Base-by-base conservation (phyloP, 2,329 filamentous ascomycete species). In the Penicillium hesseltinei region DNA sequence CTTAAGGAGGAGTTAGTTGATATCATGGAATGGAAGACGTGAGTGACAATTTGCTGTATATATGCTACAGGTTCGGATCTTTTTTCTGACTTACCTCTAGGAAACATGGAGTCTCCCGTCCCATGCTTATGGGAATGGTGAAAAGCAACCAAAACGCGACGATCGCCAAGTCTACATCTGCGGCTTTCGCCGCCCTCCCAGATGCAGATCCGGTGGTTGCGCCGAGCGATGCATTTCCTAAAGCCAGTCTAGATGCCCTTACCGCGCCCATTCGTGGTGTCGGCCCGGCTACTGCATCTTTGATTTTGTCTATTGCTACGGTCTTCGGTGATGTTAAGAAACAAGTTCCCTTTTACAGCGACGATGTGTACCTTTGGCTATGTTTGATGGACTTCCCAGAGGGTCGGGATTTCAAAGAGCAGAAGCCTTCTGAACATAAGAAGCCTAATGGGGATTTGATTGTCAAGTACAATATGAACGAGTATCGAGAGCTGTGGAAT, bases 11-110 rank as follows among this genome's bases (percentile, higher is more conserved):
- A 77, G 17, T 45, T 77, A 36, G 63, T 74, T 47, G 66, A 61
- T 48, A 60, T 77, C 50, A 75, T 79, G 62, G 73, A 77, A 46
- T 79, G 77, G 77, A 79, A 79, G 61, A 66, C 75, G 77, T 79
- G 63, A 66, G 73, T 70, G 21, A 25, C 36, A 31, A 43, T 27
- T 21, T 50, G 10, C 13, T 17, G 40, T 23, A 44, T 42, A 19
- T 25, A 25, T 33, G 43, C 4, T 31, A 29, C 6, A 13, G 7
- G 7, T 15, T n/a, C 23, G 0, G 8, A 0, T 15, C 27, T 43
- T 27, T 3, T 33, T 3, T 36, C 40, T 39, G 5, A 36, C 45
- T 23, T 19, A 19, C 3, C n/a, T 31, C 5, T 13, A 56, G 39
- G 6, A 33, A 42, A 36, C 54, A 78, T 44, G 77, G 77, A 21